phyloP scores from a whole-genome alignment of 2,329 filamentous ascomycete species.

The Hypoxylon rubiginosum region DNA sequence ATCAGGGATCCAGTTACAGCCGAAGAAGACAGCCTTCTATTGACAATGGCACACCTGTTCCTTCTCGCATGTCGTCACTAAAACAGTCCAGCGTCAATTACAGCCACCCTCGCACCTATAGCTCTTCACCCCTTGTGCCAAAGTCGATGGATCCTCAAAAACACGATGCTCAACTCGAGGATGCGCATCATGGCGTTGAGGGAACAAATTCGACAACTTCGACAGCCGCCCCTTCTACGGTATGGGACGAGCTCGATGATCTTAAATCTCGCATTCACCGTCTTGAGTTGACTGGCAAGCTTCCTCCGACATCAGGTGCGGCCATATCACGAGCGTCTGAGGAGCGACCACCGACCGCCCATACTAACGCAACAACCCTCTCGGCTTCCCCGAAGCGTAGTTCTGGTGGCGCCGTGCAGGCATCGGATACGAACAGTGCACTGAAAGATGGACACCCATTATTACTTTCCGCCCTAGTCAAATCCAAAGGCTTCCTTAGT shows the following conservation, averaged over 20 bases:
- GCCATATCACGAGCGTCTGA: conserved; percentile 80
- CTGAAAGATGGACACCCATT: conserved; percentile 78
- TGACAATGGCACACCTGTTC: conserved; percentile 58
- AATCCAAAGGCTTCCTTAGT: conserved; percentile 78
- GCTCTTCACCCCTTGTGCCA: conserved; percentile 71
- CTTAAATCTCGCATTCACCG: conserved; percentile 93
- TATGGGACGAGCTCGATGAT: conserved; percentile 98
- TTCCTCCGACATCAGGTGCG: conserved; percentile 84
- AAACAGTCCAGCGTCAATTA: conserved; percentile 57
- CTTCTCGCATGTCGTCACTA: conserved; percentile 60
- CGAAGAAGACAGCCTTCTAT: conserved; percentile 63
- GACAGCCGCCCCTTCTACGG: conserved; percentile 88
- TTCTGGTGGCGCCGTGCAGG: conserved; percentile 63
- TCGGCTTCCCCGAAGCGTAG: conserved; percentile 88
- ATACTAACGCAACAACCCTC: conserved; percentile 85
- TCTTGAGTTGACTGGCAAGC: conserved; percentile 89
- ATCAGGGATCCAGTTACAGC: conserved; percentile 45
- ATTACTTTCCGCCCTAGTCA: conserved; percentile 83
- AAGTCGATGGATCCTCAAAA: conserved; percentile 57
- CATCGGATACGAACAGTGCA: conserved; percentile 60
- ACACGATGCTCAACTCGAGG: conserved; percentile 55
- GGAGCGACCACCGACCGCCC: conserved; percentile 90
- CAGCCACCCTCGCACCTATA: conserved; percentile 62
- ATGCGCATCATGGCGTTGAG: conserved; percentile 64
- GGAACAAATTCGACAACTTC: conserved; percentile 90